Evolutionary conservation across 2,329 filamentous ascomycete species (phyloP), one percentile per base, ranked within the genome.

Genomic region (Rhinocladiella mackenziei): DNA sequence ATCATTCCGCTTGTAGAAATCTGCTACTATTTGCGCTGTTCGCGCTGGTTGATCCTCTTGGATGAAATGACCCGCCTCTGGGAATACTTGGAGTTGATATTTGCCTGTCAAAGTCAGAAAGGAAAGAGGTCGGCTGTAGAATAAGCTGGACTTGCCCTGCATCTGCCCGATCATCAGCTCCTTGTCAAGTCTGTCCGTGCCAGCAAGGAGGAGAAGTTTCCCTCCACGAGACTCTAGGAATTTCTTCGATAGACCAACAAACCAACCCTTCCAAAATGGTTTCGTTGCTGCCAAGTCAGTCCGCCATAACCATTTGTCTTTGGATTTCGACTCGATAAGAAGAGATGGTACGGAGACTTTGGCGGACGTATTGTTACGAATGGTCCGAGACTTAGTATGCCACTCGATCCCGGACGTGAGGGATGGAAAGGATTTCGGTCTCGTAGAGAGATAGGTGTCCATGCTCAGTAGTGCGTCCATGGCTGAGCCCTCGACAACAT

Each of bases 151-250:
- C 39, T n/a, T 26, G 85, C 87, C 89, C 72, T 96, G 89, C 89
- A 96, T 96, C 67, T 96, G 89, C 11, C 89, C 89, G 63, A 96
- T 95, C 65, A 87, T 95, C 59, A 96, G 68, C 60, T 94, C 89
- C 54, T 86, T 94, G 62, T 96, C 89, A 45, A 96, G 65, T 36
- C 89, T 75, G 67, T 96, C 91, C 8, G 89, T 95, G 13, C 89
- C 89, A 2, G 89, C 91, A 22, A 96, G 75, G 39, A 96, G 68
- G 38, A 96, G 69, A 49, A 94, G 65, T 65, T 96, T 96, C 6
- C 89, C 89, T 33, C 56, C 56, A 3, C 45, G 54, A 51, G 77
- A 81, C 0, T 85, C 86, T 31, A 96, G 73, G 61, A 97, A 98
- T 67, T 94, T 95, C 58, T 78, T 79, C 63, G 87, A 94, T 57